A percentile compares a stretch with the other conserved stretches of the same genome.
Conservation (phyloP, 1,284 basidiomycete genomes). For the Leccinum angustisporum region DNA sequence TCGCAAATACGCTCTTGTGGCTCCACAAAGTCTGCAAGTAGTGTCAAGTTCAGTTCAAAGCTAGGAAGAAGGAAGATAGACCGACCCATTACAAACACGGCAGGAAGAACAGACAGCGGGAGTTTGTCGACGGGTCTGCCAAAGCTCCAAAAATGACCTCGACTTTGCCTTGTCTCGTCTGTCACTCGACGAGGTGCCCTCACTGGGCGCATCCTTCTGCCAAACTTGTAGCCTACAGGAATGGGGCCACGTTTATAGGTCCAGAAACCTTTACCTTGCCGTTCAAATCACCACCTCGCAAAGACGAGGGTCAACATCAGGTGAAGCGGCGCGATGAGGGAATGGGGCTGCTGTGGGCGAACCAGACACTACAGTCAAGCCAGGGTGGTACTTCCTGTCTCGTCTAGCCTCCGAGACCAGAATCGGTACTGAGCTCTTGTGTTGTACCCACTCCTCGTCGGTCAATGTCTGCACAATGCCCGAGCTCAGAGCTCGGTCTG, state of each 20-base stretch:
- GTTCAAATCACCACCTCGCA: conserved; percentile 37
- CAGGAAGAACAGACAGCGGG: conserved; percentile 54
- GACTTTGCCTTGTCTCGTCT: conserved; percentile 88
- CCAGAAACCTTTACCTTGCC: conserved; percentile 85
- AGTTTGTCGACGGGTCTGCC: conserved; percentile 53
- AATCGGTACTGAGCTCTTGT: conserved; percentile 51
- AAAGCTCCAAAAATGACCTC: conserved; percentile 84
- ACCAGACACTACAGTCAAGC: conserved; percentile 47
- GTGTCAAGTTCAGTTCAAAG: conserved; percentile 11
- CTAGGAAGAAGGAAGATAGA: conserved; percentile 20
- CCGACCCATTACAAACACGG: conserved; percentile 93
- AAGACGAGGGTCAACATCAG: conserved; percentile 47
- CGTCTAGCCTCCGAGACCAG: conserved; percentile 46
- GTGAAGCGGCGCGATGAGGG: conserved; percentile 58
- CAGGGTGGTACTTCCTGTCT: conserved; percentile 54
- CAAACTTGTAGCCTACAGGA: conserved; percentile 88
- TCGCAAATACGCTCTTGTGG: conserved; percentile 86
- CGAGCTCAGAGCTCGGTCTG: conserved; percentile 74
- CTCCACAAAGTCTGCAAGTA: conserved; percentile 75
- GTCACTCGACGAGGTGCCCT: conserved; percentile 50
- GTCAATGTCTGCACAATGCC: conserved; percentile 68
- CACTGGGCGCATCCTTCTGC: conserved; percentile 59
- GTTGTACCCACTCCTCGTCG: conserved; percentile 34
- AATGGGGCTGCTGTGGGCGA: conserved; percentile 42
- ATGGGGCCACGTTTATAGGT: conserved; percentile 84